Percentiles rank a stretch among this genome's conserved stretches.
Conservation (phyloP, 73 alveolate genomes). For the Paramecium primaurelia region DNA sequence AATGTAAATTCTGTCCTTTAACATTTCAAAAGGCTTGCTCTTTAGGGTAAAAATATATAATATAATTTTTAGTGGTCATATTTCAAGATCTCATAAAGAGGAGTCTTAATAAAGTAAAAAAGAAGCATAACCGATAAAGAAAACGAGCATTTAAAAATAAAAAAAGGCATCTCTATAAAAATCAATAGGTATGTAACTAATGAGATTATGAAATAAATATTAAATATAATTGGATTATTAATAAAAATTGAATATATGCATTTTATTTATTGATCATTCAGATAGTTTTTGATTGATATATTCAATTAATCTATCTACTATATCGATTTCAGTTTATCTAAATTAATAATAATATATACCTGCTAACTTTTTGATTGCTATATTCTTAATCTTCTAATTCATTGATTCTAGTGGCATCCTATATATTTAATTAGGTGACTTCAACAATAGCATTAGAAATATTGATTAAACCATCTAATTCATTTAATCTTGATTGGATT, state of each 20-base stretch:
- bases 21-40: constrained; percentile 18
- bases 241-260: neutral
- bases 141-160: neutral
- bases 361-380: constrained; percentile 6
- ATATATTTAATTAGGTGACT: neutral
- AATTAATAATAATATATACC: neutral
- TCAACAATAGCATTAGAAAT: constrained; percentile 42
- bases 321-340: constrained; percentile 44
- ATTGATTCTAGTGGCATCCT: neutral
- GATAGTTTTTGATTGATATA: constrained; percentile 45
- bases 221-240: neutral
- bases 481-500: constrained; percentile 34
- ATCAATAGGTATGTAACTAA: neutral
- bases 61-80: neutral
- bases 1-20: neutral
- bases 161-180: neutral
- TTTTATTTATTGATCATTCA: neutral
- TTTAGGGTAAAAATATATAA: neutral
- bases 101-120: constrained; percentile 13
- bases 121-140: neutral
- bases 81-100: neutral
- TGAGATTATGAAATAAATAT: neutral
- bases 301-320: constrained; percentile 37
- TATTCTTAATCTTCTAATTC: neutral
- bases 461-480: constrained; percentile 37